Evolutionary conservation across 2,329 filamentous ascomycete genomes (phyloP), one percentile per base, ranked within the genome.

Genomic region (Westerdykella ornata): DNA sequence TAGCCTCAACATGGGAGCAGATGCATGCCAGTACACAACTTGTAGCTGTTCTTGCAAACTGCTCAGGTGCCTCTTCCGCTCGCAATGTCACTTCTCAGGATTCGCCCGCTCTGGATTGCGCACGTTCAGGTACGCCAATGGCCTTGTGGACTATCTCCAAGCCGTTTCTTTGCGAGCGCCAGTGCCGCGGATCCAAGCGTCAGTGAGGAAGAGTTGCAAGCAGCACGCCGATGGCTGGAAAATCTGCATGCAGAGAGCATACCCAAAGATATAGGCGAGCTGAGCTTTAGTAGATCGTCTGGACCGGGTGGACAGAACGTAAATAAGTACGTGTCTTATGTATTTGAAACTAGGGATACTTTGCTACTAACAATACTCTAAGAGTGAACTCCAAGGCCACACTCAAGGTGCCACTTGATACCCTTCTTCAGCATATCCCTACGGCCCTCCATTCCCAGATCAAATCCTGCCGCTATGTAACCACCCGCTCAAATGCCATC

Each of bases 371-470:
- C 35, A 42, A 44, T 60, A 7, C 16, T 33, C 8, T 15, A n/a
- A 82, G 80, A 70, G 75, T 81, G 48, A 81, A 79, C 57, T 80
- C 80, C 28, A 83, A 83, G 67, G 79, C 78, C 42, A 82, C 78
- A n/a, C 60, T 83, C 26, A 75, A 73, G 49, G 63, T 82, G 26
- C 68, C 76, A 14, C 62, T 79, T 38, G 63, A 70, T 17, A 59
- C 68, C 6, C 68, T 83, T 31, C 60, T 80, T 11, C 69, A 71
- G 9, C 61, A 76, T 33, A 59, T 83, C 16, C 80, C 80, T 33
- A 62, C 59, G 15, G 51, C 76, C 8, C 64, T 83, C 7, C 78
- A 80, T 59, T 49, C 61, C 34, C 56, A 69, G 19, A 67, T 83
- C 40, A 68, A 68, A 34, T 50, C 64, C 14, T 80, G 73, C 11